Conservation (phyloP, 2,329 filamentous ascomycete species). For the Colletotrichum chlorophyti region DNA sequence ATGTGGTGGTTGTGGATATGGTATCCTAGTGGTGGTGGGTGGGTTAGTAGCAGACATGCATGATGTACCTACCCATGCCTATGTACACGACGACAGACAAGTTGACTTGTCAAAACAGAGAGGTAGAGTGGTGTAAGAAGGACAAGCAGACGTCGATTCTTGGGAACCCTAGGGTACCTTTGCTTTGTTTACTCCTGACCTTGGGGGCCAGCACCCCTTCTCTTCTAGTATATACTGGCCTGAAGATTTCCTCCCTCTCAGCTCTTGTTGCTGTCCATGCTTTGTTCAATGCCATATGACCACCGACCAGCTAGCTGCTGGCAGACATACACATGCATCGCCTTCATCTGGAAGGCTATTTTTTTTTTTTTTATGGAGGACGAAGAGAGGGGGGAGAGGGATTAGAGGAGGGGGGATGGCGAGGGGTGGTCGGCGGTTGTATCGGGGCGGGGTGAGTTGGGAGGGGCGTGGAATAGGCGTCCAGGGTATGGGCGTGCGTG, state of each 20-base stretch:
- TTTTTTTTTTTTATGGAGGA: too few relatives aligned
- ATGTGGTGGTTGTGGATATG: constrained; percentile 22
- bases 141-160: constrained; percentile 24
- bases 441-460: constrained; percentile 12
- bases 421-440: constrained; percentile 27
- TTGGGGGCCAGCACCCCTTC: too few relatives aligned
- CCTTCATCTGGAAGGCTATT: constrained; percentile 24
- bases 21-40: too few relatives aligned
- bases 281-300: constrained; percentile 25
- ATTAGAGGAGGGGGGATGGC: background rate
- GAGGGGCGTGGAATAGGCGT: constrained; percentile 6
- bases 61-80: too few relatives aligned
- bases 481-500: too few relatives aligned
- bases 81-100: too few relatives aligned
- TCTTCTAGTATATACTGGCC: too few relatives aligned
- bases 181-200: too few relatives aligned
- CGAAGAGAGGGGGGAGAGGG: background rate
- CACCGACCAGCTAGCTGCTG: background rate
- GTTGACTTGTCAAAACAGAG: too few relatives aligned
- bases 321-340: constrained; percentile 17
- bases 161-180: constrained; percentile 24
- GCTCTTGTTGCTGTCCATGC: too few relatives aligned
- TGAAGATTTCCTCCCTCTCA: too few relatives aligned
- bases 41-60: too few relatives aligned
- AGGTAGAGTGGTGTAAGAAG: constrained; percentile 22